These are phyloP conservation scores for Spencermartinsiella ligniputridi DNA, from an alignment of 1,139 yeast genomes.

Conservation along the genomic window DNA sequence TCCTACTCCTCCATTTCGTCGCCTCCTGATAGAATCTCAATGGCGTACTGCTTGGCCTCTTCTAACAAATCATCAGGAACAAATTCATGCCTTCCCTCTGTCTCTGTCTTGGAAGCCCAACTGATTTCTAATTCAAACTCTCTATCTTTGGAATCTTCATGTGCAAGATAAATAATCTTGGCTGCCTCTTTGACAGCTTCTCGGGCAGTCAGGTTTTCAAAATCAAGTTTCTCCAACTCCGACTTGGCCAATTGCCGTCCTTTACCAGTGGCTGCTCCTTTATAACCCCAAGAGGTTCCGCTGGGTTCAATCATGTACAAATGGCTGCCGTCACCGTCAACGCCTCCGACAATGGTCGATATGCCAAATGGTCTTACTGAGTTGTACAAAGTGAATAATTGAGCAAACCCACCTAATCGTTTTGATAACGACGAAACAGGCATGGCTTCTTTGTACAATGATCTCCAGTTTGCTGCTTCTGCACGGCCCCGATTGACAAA, in stretches of 20 bases:
- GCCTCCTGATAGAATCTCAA: conserved; percentile 71
- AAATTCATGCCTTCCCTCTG: conserved; percentile 73
- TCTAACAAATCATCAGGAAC: conserved; percentile 73
- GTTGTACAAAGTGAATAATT: conserved; percentile 91
- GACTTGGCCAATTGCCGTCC: conserved; percentile 96
- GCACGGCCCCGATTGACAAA: conserved; percentile 89
- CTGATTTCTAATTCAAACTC: conserved; percentile 93
- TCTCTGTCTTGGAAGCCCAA: conserved; percentile 75
- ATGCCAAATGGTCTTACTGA: conserved; percentile 98
- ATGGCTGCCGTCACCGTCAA: conserved; percentile 75
- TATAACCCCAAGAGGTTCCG: conserved; percentile 96
- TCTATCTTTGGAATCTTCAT: conserved; percentile 96
- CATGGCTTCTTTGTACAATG: conserved; percentile 70
- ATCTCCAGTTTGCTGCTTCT: conserved; percentile 78
- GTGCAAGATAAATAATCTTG: conserved; percentile 85
- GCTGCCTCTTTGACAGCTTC: conserved; percentile 95
- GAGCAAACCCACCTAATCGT: conserved; percentile 87
- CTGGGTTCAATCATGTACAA: conserved; percentile 97
- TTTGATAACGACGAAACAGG: conserved; percentile 81
- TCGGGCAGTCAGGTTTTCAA: conserved; percentile 59
- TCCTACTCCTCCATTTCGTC: conserved; percentile 42
- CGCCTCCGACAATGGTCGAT: conserved; percentile 88
- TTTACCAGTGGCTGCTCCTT: conserved; percentile 96
- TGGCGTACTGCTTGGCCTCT: conserved; percentile 80
- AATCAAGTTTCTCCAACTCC: conserved; percentile 86